These are phyloP conservation scores for Byssoonygena ceratinophila DNA, from an alignment of 2,329 filamentous ascomycete genomes.

Conservation along the genomic window DNA sequence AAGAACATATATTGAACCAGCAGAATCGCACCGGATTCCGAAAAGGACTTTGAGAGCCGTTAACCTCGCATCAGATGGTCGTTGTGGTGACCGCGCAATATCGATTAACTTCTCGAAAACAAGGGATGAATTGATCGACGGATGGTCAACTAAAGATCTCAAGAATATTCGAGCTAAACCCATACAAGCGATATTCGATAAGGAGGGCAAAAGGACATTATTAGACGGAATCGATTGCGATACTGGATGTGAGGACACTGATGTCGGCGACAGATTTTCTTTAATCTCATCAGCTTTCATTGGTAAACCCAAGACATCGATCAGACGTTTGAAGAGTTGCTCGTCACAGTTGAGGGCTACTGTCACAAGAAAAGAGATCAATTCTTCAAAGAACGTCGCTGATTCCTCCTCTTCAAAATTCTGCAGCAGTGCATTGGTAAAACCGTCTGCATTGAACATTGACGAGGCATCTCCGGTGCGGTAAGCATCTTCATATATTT, in stretches of 20 bases:
- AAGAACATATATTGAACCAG: conserved; percentile 63
- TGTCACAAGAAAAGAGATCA: conserved; percentile 33
- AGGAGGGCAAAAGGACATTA: conserved; percentile 25
- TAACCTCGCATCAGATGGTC: conserved; percentile 59
- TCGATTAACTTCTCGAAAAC: conserved; percentile 54
- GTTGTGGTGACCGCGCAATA: conserved; percentile 50
- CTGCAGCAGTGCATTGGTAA: conserved; percentile 27
- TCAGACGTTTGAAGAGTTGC: conserved; percentile 25
- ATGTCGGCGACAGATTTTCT: conserved; percentile 21
- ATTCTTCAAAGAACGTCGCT: conserved; percentile 30
- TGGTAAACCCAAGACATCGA: conserved; percentile 27
- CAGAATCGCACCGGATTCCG: conserved; percentile 70
- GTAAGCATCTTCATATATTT: conserved; percentile 33
- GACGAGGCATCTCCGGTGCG: conserved; percentile 23
- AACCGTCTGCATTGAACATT: conserved; percentile 26
- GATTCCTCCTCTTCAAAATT: conserved; percentile 31
- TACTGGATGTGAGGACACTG: conserved; percentile 35
- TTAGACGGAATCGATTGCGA: conserved; percentile 26
- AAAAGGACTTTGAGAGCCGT: conserved; percentile 70
- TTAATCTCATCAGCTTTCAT: conserved; percentile 29
- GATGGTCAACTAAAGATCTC: conserved; percentile 52
- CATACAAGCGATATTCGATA: conserved; percentile 55
- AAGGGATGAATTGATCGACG: conserved; percentile 53
- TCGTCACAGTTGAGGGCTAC: conserved; percentile 25
- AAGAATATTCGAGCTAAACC: conserved; percentile 69